Base-by-base conservation (phyloP, 176 grass and related monocot genomes). In the Guadua angustifolia region DNA sequence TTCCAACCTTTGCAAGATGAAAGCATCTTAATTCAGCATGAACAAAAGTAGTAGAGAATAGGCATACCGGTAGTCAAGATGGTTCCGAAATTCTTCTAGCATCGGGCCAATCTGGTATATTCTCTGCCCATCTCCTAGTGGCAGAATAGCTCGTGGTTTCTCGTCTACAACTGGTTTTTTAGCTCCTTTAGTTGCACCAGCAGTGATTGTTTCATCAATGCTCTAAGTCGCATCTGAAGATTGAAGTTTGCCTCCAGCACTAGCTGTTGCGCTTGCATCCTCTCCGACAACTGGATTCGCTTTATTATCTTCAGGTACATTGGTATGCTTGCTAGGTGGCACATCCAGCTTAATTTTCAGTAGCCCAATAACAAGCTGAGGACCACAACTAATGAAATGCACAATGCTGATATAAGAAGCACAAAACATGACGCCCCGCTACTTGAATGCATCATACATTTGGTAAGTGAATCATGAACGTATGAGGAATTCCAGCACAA, bases 21-120 rank as follows among this genome's bases (percentile, higher is more conserved):
- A 46, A 49, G 17, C 43, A 75, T 29, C 70, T 40, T 53, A 40
- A 32, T 53, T 65, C 59, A 78, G 69, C 56, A 69, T 74, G 44
- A 66, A 75, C 11, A 16, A 62, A 42, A 40, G 35, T 18, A 71
- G 62, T n/a, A n/a, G n/a, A 3, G 17, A 35, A 64, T 56, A 83
- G 82, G 39, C 56, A 59, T 90, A 99, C 96, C 93, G 71, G 71
- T 95, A 88, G 65, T 94, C 80, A 85, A 99, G 96, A 85, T 95
- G 96, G 21, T 29, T 60, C 26, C 66, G 56, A 66, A 80, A 87
- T 59, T 71, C 91, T 86, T 86, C 24, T 47, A 95, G 87, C 59
- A 80, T 89, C 52, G 91, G 95, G 72, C 94, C 90, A 72, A 93
- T 86, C 79, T 94, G 42, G 85, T 92, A 97, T 78, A 97, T 94